Conservation (phyloP, 176 grass and related monocot species). For the Aegilops tauschii region DNA sequence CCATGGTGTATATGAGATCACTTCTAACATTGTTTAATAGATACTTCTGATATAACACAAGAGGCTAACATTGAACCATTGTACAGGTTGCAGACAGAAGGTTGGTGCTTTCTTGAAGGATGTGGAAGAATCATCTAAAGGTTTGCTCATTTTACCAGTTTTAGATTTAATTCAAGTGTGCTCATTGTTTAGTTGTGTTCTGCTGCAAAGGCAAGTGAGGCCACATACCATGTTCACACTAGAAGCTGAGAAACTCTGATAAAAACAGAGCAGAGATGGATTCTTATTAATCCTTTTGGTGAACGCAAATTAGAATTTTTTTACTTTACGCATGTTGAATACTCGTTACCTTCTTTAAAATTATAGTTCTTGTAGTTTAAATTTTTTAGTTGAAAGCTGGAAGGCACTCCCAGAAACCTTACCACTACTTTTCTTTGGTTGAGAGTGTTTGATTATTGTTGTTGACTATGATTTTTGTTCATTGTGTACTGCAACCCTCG, state of each 20-base stretch:
- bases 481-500: neutral
- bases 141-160: conserved; percentile 14
- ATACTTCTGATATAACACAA: conserved; percentile 5
- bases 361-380: neutral
- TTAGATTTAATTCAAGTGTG: neutral
- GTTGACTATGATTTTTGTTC: neutral
- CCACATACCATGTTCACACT: neutral
- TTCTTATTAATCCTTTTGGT: neutral
- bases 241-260: neutral
- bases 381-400: neutral
- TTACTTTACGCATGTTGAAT: neutral
- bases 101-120: conserved; percentile 6
- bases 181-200: neutral
- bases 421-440: neutral
- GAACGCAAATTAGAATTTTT: neutral
- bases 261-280: neutral
- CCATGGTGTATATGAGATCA: neutral
- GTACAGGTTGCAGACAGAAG: neutral
- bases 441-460: neutral
- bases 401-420: conserved; percentile 1
- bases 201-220: neutral
- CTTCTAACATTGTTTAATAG: neutral
- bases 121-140: conserved; percentile 22
- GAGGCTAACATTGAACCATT: neutral
- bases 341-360: neutral